phyloP scores from a whole-genome alignment of 371 early-diverging fungal genomes.

The Mortierella sp. region DNA sequence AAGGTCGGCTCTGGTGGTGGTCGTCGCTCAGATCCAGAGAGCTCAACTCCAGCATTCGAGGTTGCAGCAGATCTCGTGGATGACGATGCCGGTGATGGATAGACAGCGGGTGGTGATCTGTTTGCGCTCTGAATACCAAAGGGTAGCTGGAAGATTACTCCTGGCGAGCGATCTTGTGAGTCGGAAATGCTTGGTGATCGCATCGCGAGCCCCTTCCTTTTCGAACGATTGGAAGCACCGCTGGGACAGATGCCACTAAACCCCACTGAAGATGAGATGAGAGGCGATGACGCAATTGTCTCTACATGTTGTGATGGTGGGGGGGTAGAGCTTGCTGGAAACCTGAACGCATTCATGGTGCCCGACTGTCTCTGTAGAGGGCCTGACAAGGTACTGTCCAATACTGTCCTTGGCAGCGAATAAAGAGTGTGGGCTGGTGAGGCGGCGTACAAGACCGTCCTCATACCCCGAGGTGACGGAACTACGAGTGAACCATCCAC shows the following conservation, averaged over 20 bases:
- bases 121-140: slow-evolving; percentile 6
- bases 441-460: slow-evolving; percentile 14
- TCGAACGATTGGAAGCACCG: not conserved
- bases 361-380: not conserved
- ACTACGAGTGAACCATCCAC: no score
- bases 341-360: slow-evolving; percentile 3
- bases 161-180: slow-evolving; percentile 11
- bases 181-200: slow-evolving; percentile 21
- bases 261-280: not conserved
- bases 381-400: not conserved
- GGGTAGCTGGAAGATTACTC: slow-evolving; percentile 22
- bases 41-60: not conserved
- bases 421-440: slow-evolving; percentile 18
- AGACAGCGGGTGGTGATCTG: slow-evolving; percentile 5
- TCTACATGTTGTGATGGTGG: no score
- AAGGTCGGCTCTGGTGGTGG: slow-evolving; percentile 2
- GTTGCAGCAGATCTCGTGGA: not conserved
- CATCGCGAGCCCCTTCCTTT: slow-evolving; percentile 9
- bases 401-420: slow-evolving; percentile 1
- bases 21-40: not conserved
- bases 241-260: not conserved
- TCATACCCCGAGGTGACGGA: not conserved
- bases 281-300: not conserved
- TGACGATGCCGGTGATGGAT: slow-evolving; percentile 14
- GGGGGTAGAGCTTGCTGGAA: not conserved